phyloP scores from a whole-genome alignment of 129 eudicot species.

The Erigeron canadensis region DNA sequence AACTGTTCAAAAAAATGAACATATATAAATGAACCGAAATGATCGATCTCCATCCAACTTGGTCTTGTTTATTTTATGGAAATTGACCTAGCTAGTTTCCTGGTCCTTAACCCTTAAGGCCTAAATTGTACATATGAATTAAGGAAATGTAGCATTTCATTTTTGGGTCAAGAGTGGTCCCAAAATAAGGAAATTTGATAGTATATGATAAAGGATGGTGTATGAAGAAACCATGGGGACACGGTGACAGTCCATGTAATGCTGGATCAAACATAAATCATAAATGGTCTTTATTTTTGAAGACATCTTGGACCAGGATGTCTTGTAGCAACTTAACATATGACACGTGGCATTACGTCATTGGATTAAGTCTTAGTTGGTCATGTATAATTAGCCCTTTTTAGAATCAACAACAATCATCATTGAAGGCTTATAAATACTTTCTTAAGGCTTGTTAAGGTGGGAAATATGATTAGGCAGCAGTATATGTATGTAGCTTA shows the following conservation, averaged over 20 bases:
- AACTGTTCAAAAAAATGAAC: too few relatives aligned
- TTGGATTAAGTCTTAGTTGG: slow-evolving; percentile 19
- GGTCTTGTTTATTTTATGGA: too few relatives aligned
- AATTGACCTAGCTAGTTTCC: too few relatives aligned
- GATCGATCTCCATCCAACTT: too few relatives aligned
- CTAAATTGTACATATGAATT: too few relatives aligned
- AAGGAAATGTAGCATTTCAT: slow-evolving; percentile 3
- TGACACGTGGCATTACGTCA: slow-evolving; percentile 17
- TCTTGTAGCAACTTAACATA: slow-evolving; percentile 13
- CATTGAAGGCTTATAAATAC: slow-evolving; percentile 21
- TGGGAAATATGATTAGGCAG: slow-evolving; percentile 38
- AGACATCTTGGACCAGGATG: slow-evolving; percentile 38
- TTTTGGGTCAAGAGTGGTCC: slow-evolving; percentile 32
- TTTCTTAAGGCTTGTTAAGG: slow-evolving; percentile 17
- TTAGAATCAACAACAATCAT: slow-evolving; percentile 22
- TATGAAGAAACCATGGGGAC: slow-evolving; percentile 34
- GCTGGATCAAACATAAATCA: slow-evolving; percentile 39
- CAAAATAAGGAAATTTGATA: slow-evolving; percentile 10
- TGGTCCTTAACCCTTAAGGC: too few relatives aligned
- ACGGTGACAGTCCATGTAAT: slow-evolving; percentile 40
- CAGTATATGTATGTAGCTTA: too few relatives aligned
- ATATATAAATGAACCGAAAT: too few relatives aligned
- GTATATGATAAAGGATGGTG: slow-evolving; percentile 25
- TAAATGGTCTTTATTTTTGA: slow-evolving; percentile 38
- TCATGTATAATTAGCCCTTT: slow-evolving; percentile 16